Evolutionary conservation across 257 asterid species (phyloP), one percentile per base, ranked within the genome.

Genomic region (Rauvolfia tetraphylla): DNA sequence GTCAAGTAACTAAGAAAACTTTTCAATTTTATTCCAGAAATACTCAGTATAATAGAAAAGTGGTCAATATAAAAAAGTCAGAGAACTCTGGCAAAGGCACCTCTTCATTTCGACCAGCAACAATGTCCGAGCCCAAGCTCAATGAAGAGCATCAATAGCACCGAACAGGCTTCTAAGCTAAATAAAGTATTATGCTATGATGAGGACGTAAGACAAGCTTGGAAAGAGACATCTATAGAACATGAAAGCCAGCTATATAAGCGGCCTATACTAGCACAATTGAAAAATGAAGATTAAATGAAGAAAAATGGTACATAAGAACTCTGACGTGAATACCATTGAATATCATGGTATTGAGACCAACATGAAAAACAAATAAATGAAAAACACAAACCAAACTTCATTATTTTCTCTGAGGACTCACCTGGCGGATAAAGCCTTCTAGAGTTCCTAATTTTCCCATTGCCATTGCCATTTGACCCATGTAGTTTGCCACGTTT

Each of bases 401-500:
- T 31, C 44, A 54, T 15, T 44, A 20, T 68, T 34, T 58, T 65
- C 71, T 13, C 4, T 9, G 14, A 70, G 63, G 58, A 71, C 76
- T 62, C 78, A 93, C 98, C 98, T 93, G 98, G 54, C 92, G 96
- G 87, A 93, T 91, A 86, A 93, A 93, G 86, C 97, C 91, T 78
- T 93, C 98, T 1, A 93, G 97, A 36, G 98, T 90, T 81, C 97
- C 97, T 72, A 93, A 80, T 84, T 93, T 91, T 0, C 97, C 97
- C 98, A 93, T 93, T 18, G 97, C 97, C 97, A 91, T 91, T 10
- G 97, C 97, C 98, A 93, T 93, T 88, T 93, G 98, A 51, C 98
- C 98, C 97, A 93, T 93, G 83, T 93, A 93, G 83, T 93, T 91
- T 72, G 96, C 97, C 62, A 91, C 98, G 58, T 93, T 90, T 70